These are phyloP conservation scores for Castanopsis chinensis DNA, from an alignment of 306 rosid genomes.

Conservation along the genomic window DNA sequence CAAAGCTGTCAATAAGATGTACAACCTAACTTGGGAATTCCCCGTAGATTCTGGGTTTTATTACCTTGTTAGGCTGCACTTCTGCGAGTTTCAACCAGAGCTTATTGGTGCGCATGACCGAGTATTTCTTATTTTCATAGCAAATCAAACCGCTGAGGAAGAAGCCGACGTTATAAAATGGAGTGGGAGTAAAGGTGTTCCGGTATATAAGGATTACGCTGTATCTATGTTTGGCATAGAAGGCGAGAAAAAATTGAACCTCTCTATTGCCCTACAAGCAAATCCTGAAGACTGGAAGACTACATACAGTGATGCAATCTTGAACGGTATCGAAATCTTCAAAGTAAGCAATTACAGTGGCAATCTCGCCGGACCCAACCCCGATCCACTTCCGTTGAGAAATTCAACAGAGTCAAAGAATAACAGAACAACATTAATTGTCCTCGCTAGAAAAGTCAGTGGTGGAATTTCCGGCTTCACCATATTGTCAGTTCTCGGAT, in stretches of 20 bases:
- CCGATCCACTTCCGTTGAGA: no score
- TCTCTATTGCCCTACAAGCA: not conserved
- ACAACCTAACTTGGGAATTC: slow-evolving; percentile 31
- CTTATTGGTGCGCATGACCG: not conserved
- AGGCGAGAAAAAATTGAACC: not conserved
- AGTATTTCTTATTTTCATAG: not conserved
- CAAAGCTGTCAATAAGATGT: not conserved
- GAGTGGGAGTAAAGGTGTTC: not conserved
- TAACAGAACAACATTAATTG: no score
- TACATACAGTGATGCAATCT: no score
- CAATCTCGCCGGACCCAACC: no score
- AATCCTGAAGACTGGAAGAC: no score
- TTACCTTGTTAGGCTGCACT: slow-evolving; percentile 35
- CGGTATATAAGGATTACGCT: not conserved
- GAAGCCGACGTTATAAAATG: not conserved
- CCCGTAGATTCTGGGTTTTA: slow-evolving; percentile 15
- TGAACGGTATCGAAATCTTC: no score
- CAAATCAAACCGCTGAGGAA: not conserved
- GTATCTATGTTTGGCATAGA: not conserved
- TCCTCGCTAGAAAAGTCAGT: no score
- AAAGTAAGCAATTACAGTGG: no score
- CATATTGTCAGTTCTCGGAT: no score
- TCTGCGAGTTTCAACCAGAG: slow-evolving; percentile 8
- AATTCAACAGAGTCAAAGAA: no score
- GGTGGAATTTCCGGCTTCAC: no score